These are phyloP conservation scores for Pinus albicaulis DNA, from an alignment of 75 land plant genomes.

Conservation along the genomic window DNA sequence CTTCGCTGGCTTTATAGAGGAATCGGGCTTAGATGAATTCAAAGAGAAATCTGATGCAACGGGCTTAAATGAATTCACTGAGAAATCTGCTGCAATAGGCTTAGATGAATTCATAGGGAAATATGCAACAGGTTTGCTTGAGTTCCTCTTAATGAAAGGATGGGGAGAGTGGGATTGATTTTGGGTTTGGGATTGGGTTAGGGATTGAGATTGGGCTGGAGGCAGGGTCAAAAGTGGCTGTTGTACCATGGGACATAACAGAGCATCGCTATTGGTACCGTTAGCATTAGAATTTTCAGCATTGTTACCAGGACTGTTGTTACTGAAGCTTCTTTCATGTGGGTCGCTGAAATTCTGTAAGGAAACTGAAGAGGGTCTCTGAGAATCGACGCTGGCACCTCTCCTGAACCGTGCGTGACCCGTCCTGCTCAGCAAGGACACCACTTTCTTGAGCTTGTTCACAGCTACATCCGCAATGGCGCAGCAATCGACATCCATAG, in stretches of 20 bases:
- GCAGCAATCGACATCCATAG: conserved; percentile 32
- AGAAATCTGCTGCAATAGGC: background rate
- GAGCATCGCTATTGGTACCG: too few species aligned
- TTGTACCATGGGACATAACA: too few species aligned
- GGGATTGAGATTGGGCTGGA: background rate
- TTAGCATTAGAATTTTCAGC: too few species aligned
- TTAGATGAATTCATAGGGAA: conserved; percentile 10
- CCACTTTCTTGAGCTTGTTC: conserved; percentile 73
- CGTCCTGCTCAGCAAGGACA: conserved; percentile 68
- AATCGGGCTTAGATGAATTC: background rate
- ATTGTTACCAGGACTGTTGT: conserved; percentile 10
- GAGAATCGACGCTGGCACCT: conserved; percentile 30
- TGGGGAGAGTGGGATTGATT: conserved; percentile 5
- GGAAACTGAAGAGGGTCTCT: background rate
- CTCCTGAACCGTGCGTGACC: conserved; percentile 93
- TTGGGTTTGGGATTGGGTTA: conserved; percentile 10
- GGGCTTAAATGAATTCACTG: background rate
- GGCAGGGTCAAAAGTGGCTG: conserved; percentile 8
- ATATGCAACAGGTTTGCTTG: background rate
- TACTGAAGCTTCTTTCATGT: background rate
- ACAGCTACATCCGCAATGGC: conserved; percentile 62
- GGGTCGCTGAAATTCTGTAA: background rate
- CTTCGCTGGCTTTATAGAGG: too few species aligned
- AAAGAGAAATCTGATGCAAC: conserved; percentile 2
- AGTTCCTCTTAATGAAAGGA: background rate